Evolutionary conservation across 495 filamentous ascomycete species (phyloP), one percentile per base, ranked within the genome.

Genomic region (Stereocaulon alpinum): DNA sequence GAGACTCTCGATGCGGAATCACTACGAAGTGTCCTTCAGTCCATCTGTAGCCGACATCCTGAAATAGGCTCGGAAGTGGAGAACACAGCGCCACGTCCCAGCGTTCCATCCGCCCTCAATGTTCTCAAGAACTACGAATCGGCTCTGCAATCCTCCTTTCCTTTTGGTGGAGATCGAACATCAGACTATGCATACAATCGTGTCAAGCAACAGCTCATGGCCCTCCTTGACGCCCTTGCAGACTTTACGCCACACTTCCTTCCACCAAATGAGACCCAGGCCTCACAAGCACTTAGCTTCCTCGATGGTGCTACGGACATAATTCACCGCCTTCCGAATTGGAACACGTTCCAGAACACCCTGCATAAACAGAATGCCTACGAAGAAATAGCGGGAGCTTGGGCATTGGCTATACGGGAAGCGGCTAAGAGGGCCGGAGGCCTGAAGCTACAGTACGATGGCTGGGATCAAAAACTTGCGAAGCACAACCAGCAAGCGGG

Each of bases 221-320:
- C 87, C 24, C 82, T 98, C 40, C 79, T 96, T 54, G 90, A 97
- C 60, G 89, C 93, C 48, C 77, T 98, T 56, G 84, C 83, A 66
- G 93, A 98, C 65, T 98, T 91, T 69, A 96, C 89, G 4, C 90
- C 90, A 11, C 90, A 96, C 69, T 98, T 93, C 65, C 83, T 98
- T 4, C 94, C 93, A 12, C 93, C 93, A 0, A 84, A 88, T 63
- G 93, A 98, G 71, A 71, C 82, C 4, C 92, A 96, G 68, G 73
- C 86, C 11, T 80, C 86, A 9, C 73, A 83, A 12, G 95, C 90
- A 6, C 72, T 98, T 61, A 84, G 82, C 59, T 98, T 88, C 67
- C 80, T 98, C 30, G 89, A 98, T 59, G 86, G 82, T 24, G 93
- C 85, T 18, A 98, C 92, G 15, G 85, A 91, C 54, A 80, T 96